These are phyloP conservation scores for Harringtonia lauricola DNA, from an alignment of 2,329 filamentous ascomycete species.

Conservation along the genomic window DNA sequence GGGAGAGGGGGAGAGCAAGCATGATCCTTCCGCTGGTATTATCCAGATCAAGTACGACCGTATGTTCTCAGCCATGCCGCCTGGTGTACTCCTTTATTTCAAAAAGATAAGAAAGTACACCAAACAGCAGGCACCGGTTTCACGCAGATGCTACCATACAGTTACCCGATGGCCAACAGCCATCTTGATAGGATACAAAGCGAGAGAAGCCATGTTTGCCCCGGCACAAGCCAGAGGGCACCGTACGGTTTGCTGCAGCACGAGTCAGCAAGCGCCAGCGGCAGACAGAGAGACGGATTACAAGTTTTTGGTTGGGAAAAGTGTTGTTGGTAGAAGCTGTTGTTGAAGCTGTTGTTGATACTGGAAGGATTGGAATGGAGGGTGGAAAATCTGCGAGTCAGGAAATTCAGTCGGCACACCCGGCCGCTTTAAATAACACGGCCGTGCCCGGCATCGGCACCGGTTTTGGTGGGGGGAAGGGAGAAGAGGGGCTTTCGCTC, in stretches of 20 bases:
- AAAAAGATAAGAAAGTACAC: too few relatives aligned
- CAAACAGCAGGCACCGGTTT: slow-evolving; percentile 11
- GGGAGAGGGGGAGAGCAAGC: slow-evolving; percentile 59
- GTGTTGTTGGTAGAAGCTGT: too few relatives aligned
- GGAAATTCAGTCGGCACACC: too few relatives aligned
- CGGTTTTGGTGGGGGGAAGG: too few relatives aligned
- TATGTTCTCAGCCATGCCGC: slow-evolving; percentile 24
- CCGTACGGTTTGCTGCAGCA: neutral
- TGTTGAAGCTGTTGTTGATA: too few relatives aligned
- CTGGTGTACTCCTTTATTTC: neutral
- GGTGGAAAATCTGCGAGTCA: too few relatives aligned
- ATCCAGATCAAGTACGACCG: slow-evolving; percentile 28
- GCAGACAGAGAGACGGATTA: too few relatives aligned
- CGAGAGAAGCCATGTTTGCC: slow-evolving; percentile 5
- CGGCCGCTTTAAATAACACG: too few relatives aligned
- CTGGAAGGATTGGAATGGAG: too few relatives aligned
- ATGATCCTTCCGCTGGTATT: slow-evolving; percentile 87
- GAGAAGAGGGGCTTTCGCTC: too few relatives aligned
- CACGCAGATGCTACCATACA: slow-evolving; percentile 13
- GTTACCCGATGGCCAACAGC: slow-evolving; percentile 10
- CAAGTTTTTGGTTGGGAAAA: too few relatives aligned
- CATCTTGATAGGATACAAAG: slow-evolving; percentile 11
- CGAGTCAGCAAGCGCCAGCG: neutral
- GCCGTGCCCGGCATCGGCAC: too few relatives aligned
- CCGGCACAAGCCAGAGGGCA: neutral